phyloP scores from a whole-genome alignment of 805 yeast genomes.

The Pachysolen tannophilus region DNA sequence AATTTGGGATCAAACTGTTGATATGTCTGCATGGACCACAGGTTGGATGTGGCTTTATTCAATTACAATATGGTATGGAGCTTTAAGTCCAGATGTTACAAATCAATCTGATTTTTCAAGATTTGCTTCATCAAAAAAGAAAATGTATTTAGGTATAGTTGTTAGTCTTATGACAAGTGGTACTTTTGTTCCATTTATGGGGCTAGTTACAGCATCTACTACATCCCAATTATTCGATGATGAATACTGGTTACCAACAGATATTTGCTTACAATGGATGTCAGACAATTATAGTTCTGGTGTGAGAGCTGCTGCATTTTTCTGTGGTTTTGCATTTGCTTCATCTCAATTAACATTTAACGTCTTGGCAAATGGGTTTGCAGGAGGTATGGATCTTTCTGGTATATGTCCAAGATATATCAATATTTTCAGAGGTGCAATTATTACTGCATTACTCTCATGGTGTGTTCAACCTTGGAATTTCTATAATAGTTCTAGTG shows the following conservation, averaged over 20 bases:
- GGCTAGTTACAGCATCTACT: conserved; percentile 37
- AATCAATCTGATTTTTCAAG: conserved; percentile 27
- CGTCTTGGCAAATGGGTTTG: conserved; percentile 30
- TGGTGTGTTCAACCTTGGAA: conserved; percentile 34
- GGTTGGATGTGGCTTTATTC: conserved; percentile 36
- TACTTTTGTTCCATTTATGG: conserved; percentile 34
- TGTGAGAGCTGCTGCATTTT: conserved; percentile 41
- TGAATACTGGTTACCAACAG: conserved; percentile 37
- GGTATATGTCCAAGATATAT: conserved; percentile 38
- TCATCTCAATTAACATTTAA: conserved; percentile 31
- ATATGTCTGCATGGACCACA: conserved; percentile 2
- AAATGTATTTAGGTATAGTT: conserved; percentile 1
- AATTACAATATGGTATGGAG: conserved; percentile 29
- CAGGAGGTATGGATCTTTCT: conserved; percentile 43
- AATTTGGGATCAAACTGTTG: conserved; percentile 12
- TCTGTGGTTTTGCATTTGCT: conserved; percentile 29
- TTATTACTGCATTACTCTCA: conserved; percentile 25
- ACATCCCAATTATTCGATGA: conserved; percentile 28
- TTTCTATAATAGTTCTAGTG: conserved; percentile 25
- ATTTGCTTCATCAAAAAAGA: conserved; percentile 14
- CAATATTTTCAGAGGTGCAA: conserved; percentile 39
- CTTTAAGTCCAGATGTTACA: conserved; percentile 29
- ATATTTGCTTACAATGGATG: conserved; percentile 31
- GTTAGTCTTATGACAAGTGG: conserved; percentile 25
- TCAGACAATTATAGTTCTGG: conserved; percentile 25